Base-by-base conservation (phyloP, 306 rosid genomes). In the Begonia masoniana region DNA sequence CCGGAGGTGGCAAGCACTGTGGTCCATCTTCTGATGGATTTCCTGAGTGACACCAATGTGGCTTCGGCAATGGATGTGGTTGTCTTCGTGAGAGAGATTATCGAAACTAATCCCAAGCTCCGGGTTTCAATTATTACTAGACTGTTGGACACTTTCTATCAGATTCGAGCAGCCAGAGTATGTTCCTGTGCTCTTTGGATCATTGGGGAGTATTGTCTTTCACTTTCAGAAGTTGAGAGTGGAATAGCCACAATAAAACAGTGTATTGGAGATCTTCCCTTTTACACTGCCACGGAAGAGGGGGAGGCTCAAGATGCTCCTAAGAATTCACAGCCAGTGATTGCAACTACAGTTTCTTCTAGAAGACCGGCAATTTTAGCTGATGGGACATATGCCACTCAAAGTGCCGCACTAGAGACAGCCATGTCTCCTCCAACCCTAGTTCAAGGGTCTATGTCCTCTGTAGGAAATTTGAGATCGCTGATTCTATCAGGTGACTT, bases 371-470 rank as follows among this genome's bases (percentile, higher is more conserved):
- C 92, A 0, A 71, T 87, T 63, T 96, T 92, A 36, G 88, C 99
- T 0, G 99, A 92, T 49, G 99, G 99, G 56, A 92, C 99, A 57
- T 92, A 92, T 78, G 99, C 99, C 46, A 92, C 99, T 50, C 99
- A 92, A 70, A 83, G 96, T 76, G 99, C 99, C 54, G 93, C 94
- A 7, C 62, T 86, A 43, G 99, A 92, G 70, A 92, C 96, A 62
- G 95, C 87, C 47, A 74, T 83, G 80, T 83, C 95, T 4, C 95
- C 89, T 0, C 95, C 95, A 26, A 82, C 91, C 64, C 71, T 81
- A 57, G 83, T 82, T 21, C 95, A 81, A 36, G 99, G 99, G 14
- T 79, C 93, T 0, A 59, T 87, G 63, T 67, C 88, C 49, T 83
- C 96, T 17, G 41, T 66, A 21, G 99, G 89, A 41, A 92, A 92